phyloP scores from a whole-genome alignment of 2,329 filamentous ascomycete genomes.

The Claviceps pazoutovae region DNA sequence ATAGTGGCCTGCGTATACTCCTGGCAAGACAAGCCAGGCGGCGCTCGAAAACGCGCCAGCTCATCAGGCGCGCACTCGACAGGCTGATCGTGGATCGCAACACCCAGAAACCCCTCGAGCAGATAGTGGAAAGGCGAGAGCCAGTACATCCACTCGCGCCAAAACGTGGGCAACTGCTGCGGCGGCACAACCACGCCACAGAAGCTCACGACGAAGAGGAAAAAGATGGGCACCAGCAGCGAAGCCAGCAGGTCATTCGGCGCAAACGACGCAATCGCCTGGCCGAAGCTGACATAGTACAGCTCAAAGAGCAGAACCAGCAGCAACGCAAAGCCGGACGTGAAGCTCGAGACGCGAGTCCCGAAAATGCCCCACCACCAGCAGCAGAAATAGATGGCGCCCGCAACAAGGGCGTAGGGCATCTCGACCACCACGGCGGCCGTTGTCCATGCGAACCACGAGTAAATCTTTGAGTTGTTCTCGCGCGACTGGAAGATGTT shows the following conservation, averaged over 20 bases:
- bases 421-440: conserved; percentile 55
- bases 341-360: conserved; percentile 36
- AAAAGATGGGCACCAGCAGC: conserved; percentile 53
- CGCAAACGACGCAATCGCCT: conserved; percentile 51
- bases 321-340: conserved; percentile 47
- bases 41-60: conserved; percentile 45
- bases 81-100: conserved; percentile 37
- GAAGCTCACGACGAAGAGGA: conserved; percentile 56
- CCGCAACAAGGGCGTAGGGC: conserved; percentile 53
- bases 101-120: conserved; percentile 45
- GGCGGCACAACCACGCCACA: conserved; percentile 57
- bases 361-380: conserved; percentile 45
- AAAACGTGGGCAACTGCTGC: conserved; percentile 43
- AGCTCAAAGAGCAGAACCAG: conserved; percentile 52
- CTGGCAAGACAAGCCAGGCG: conserved; percentile 44
- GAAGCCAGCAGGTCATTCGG: conserved; percentile 55
- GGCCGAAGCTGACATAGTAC: conserved; percentile 51
- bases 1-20: conserved; percentile 43
- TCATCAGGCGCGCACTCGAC: conserved; percentile 43
- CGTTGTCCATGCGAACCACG: conserved; percentile 56
- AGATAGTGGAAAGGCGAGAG: conserved; percentile 56
- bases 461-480: conserved; percentile 66
- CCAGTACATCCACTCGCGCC: conserved; percentile 52
- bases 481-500: conserved; percentile 59
- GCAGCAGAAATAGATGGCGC: conserved; percentile 32